Base-by-base conservation (phyloP, 441 rosid genomes). In the Euphorbia celastroides region DNA sequence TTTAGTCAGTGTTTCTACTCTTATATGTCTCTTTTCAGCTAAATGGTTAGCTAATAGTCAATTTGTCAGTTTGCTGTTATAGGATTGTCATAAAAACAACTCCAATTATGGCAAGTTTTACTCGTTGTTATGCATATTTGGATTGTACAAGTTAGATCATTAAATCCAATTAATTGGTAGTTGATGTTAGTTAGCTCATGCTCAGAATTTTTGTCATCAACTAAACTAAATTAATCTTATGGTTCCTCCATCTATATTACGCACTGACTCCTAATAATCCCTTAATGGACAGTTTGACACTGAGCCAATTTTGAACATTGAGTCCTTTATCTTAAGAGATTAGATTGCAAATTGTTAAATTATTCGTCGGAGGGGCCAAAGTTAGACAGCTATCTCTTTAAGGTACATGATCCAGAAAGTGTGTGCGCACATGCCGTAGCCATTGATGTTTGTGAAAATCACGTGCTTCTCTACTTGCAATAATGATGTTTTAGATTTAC, bases 341-440 rank as follows among this genome's bases (percentile, higher is more conserved):
- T 66, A 36, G 61, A 46, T 56, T 44, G 1, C 62, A 23, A 38
- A 38, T 3, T 38, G 12, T 38, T 36, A 62, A 59, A 52, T 0
- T 44, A 52, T 22, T 42, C 38, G 22, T 58, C 60, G 34, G 30
- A 42, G 20, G 46, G 23, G 19, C 20, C 60, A 26, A n/a, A 17
- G 60, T 26, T 28, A 17, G 38, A 57, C 57, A 58, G 19, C 61
- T 57, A 9, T 8, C 64, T 10, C 14, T 17, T 26, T 30, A 67
- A 63, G 65, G 57, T 66, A 55, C 50, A 57, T 32, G 38, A 48
- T 32, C 58, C 32, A 57, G 64, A 46, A 57, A 70, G 23, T 71
- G 13, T 10, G 23, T 71, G 13, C 2, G 58, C 80, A 76, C 70
- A 64, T 76, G 78, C 74, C 52, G 38, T 65, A 36, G 62, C 54